Conservation (phyloP, 257 asterid genomes). For the Nyctanthes arbortristis region DNA sequence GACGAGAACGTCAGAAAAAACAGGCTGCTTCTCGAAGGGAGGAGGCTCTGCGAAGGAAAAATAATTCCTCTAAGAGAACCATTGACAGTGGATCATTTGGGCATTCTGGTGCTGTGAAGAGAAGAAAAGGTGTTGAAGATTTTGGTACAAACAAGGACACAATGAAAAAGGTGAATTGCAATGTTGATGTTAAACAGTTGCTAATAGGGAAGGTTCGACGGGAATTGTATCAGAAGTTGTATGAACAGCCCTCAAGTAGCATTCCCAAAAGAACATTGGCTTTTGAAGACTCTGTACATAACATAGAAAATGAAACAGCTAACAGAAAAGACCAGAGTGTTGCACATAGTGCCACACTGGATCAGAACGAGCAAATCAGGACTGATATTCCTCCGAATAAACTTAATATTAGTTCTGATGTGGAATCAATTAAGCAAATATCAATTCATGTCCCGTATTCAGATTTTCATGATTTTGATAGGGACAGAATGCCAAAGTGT, state of each 20-base stretch:
- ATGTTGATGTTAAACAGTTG: slow-evolving; percentile 38
- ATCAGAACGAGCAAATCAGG: slow-evolving; percentile 28
- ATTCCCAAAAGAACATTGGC: slow-evolving; percentile 23
- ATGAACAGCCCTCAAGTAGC: slow-evolving; percentile 30
- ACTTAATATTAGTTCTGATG: slow-evolving; percentile 14
- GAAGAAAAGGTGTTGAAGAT: slow-evolving; percentile 53
- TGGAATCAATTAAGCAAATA: slow-evolving; percentile 31
- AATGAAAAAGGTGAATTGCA: slow-evolving; percentile 15
- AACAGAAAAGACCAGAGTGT: slow-evolving; percentile 7
- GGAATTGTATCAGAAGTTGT: slow-evolving; percentile 41
- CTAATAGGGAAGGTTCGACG: slow-evolving; percentile 58
- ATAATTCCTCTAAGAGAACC: slow-evolving; percentile 46
- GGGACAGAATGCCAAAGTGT: slow-evolving; percentile 41
- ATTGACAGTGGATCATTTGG: slow-evolving; percentile 32
- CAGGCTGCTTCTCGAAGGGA: slow-evolving; percentile 65
- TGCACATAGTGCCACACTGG: slow-evolving; percentile 15
- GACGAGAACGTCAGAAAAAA: slow-evolving; percentile 64
- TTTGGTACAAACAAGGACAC: slow-evolving; percentile 27
- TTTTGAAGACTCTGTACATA: slow-evolving; percentile 21
- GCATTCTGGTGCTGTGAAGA: slow-evolving; percentile 48
- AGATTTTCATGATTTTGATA: slow-evolving; percentile 61
- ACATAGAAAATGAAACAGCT: slow-evolving; percentile 27
- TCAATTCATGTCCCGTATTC: slow-evolving; percentile 46
- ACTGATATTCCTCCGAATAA: slow-evolving; percentile 24
- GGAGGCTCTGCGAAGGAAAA: slow-evolving; percentile 48